A percentile compares a stretch with the other conserved stretches of the same genome.
Evolutionary conservation across 2,329 filamentous ascomycete genomes (phyloP).

Genomic region (Ophiostoma pallidulum): DNA sequence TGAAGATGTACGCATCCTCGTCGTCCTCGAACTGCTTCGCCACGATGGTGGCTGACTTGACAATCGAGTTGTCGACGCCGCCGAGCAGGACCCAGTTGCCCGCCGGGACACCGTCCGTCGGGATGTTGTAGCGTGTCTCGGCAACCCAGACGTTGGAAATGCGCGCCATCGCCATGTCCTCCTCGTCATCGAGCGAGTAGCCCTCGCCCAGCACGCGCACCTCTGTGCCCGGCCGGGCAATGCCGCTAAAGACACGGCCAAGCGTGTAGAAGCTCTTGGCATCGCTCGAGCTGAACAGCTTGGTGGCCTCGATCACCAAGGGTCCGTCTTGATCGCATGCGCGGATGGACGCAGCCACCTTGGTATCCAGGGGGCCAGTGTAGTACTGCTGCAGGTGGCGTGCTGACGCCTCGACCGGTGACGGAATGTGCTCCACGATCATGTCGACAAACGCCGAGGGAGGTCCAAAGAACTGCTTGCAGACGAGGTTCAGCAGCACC

Average conservation of each 20-base stretch:
- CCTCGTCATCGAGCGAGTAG: slow-evolving; percentile 93
- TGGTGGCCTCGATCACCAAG: slow-evolving; percentile 83
- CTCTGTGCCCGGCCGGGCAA: slow-evolving; percentile 68
- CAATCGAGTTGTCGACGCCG: slow-evolving; percentile 94
- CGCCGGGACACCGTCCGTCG: slow-evolving; percentile 83
- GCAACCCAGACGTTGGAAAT: slow-evolving; percentile 83
- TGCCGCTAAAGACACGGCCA: slow-evolving; percentile 87
- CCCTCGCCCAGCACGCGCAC: slow-evolving; percentile 90
- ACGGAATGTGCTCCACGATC: slow-evolving; percentile 82
- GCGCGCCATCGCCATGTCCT: slow-evolving; percentile 86
- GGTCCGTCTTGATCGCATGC: slow-evolving; percentile 83
- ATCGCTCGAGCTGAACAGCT: slow-evolving; percentile 82
- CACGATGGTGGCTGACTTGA: slow-evolving; percentile 91
- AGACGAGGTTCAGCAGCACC: slow-evolving; percentile 78
- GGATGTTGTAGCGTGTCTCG: slow-evolving; percentile 86
- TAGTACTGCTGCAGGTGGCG: slow-evolving; percentile 78
- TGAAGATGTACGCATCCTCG: slow-evolving; percentile 93
- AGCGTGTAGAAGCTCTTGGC: slow-evolving; percentile 87
- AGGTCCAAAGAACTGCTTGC: slow-evolving; percentile 89
- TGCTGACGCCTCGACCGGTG: slow-evolving; percentile 68
- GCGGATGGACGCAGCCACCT: slow-evolving; percentile 69
- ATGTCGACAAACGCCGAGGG: slow-evolving; percentile 91
- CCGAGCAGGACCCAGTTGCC: slow-evolving; percentile 89
- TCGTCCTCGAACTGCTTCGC: slow-evolving; percentile 70
- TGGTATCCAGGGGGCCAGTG: slow-evolving; percentile 78